Evolutionary conservation across 345 rosid genomes (phyloP).

Genomic region (Ricinus communis): DNA sequence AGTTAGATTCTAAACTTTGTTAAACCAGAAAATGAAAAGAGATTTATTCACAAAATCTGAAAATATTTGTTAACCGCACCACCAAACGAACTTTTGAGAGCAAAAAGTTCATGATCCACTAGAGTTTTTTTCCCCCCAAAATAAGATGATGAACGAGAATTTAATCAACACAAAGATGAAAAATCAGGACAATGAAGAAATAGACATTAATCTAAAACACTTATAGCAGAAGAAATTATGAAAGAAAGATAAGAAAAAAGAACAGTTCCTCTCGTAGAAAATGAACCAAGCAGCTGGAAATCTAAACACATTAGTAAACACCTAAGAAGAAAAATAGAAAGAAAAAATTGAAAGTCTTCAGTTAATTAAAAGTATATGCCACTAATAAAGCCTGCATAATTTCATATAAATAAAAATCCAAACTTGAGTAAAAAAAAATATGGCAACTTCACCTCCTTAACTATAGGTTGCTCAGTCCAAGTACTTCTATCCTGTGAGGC

Average conservation of each 20-base stretch:
- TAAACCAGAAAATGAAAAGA: no score
- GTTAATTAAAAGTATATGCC: not conserved
- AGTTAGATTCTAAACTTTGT: not conserved
- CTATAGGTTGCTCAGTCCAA: conserved; percentile 36
- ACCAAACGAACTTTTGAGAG: no score
- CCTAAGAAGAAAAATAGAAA: not conserved
- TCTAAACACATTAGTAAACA: not conserved
- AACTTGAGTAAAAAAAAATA: not conserved
- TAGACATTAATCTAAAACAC: no score
- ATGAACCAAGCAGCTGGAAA: not conserved
- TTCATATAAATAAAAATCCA: not conserved
- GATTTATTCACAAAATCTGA: no score
- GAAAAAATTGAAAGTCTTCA: not conserved
- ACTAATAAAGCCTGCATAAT: not conserved
- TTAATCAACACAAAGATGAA: not conserved
- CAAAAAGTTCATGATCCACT: no score
- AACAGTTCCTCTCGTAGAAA: not conserved
- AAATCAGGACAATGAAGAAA: not conserved
- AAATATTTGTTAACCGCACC: no score
- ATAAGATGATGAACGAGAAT: not conserved
- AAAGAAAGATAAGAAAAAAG: not conserved
- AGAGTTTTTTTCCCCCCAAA: no score
- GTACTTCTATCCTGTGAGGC: conserved; percentile 36
- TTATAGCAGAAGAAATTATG: not conserved
- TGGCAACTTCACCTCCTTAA: conserved; percentile 48